Evolutionary conservation across 495 filamentous ascomycete species (phyloP).

Genomic region (Podospora pseudocomata): DNA sequence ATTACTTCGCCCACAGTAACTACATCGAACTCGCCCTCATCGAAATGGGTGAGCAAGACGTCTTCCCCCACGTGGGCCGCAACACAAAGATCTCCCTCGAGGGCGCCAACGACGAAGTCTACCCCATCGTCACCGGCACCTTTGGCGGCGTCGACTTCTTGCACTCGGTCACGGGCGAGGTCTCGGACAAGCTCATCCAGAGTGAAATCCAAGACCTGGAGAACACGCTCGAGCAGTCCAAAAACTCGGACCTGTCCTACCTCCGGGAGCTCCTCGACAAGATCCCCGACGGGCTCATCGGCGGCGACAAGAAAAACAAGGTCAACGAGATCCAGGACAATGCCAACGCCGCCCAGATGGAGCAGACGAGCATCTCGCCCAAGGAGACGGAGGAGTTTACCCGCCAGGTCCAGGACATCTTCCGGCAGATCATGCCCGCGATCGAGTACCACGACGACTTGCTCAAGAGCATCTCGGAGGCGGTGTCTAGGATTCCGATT

Average conservation of each 20-base stretch:
- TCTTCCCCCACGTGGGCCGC: slow-evolving; percentile 84
- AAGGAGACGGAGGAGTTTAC: slow-evolving; percentile 75
- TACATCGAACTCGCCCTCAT: slow-evolving; percentile 82
- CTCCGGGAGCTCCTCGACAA: slow-evolving; percentile 72
- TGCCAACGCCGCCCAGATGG: slow-evolving; percentile 63
- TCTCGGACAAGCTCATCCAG: slow-evolving; percentile 83
- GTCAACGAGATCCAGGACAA: slow-evolving; percentile 64
- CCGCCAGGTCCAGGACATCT: slow-evolving; percentile 59
- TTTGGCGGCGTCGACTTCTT: slow-evolving; percentile 87
- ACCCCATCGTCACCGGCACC: slow-evolving; percentile 80
- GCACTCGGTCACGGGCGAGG: slow-evolving; percentile 84
- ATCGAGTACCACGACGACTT: slow-evolving; percentile 86
- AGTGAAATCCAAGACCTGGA: slow-evolving; percentile 81
- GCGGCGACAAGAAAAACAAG: slow-evolving; percentile 63
- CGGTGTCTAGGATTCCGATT: slow-evolving; percentile 76
- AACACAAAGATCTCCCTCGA: slow-evolving; percentile 60
- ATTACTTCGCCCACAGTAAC: slow-evolving; percentile 89
- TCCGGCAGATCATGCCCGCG: slow-evolving; percentile 74
- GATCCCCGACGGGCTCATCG: slow-evolving; percentile 72
- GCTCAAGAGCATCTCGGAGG: slow-evolving; percentile 69
- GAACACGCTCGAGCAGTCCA: slow-evolving; percentile 61
- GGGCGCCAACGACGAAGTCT: slow-evolving; percentile 62
- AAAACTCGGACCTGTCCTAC: slow-evolving; percentile 56
- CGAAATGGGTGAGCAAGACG: slow-evolving; percentile 70
- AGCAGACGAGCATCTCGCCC: slow-evolving; percentile 61